Evolutionary conservation across 73 alveolate genomes (phyloP).

Genomic region (Tetrahymena borealis): DNA sequence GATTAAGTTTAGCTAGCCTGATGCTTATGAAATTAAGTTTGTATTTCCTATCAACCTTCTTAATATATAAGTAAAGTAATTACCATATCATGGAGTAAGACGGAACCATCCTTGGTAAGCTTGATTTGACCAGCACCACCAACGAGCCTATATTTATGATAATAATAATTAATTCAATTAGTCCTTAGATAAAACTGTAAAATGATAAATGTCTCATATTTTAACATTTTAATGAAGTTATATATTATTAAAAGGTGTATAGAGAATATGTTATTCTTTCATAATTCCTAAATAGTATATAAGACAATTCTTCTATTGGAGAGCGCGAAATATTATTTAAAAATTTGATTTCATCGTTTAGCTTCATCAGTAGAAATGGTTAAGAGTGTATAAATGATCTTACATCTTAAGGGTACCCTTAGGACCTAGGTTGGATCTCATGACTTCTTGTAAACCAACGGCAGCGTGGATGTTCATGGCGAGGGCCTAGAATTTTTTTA

Average conservation of each 20-base stretch:
- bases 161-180: background rate
- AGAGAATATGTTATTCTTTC: too few relatives aligned
- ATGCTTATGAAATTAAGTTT: too few relatives aligned
- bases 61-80: too few relatives aligned
- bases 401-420: conserved; percentile 92
- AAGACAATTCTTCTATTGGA: too few relatives aligned
- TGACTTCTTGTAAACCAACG: conserved; percentile 82
- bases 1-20: too few relatives aligned
- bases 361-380: background rate
- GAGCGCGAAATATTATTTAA: too few relatives aligned
- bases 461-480: conserved; percentile 92
- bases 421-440: conserved; percentile 93
- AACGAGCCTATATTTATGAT: conserved; percentile 45
- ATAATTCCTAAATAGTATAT: too few relatives aligned
- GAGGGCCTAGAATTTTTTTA: conserved; percentile 81
- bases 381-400: background rate
- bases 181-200: background rate
- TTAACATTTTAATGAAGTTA: too few relatives aligned
- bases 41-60: too few relatives aligned
- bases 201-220: background rate
- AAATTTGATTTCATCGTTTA: too few relatives aligned
- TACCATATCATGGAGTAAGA: conserved; percentile 86
- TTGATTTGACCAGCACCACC: conserved; percentile 98
- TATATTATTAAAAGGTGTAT: too few relatives aligned
- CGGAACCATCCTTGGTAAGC: conserved; percentile 92